phyloP scores from a whole-genome alignment of 139 green algal genomes.

The Chlorella sp. region DNA sequence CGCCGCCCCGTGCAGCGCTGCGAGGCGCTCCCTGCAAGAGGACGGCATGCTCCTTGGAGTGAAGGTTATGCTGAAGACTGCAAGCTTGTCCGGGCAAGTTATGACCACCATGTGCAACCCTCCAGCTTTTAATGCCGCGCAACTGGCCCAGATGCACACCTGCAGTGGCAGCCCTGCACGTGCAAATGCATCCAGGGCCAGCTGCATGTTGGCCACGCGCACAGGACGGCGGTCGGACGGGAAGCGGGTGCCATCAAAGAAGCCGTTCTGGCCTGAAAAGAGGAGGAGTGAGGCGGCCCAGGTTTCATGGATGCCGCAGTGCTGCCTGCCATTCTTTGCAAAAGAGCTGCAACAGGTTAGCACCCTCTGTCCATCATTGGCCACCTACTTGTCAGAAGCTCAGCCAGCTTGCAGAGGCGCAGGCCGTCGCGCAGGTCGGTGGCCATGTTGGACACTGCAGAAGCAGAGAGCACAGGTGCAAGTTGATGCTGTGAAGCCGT shows the following conservation, averaged over 20 bases:
- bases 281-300: too few species aligned
- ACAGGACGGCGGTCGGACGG: constrained; percentile 55
- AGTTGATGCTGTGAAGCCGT: too few species aligned
- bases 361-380: not conserved
- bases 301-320: too few species aligned
- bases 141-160: not conserved
- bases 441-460: constrained; percentile 55
- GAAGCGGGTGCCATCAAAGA: constrained; percentile 45
- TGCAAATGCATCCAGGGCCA: constrained; percentile 53
- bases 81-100: too few species aligned
- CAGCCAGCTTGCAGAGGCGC: constrained; percentile 72
- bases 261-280: constrained; percentile 13
- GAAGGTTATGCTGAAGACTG: too few species aligned
- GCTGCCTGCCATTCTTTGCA: too few species aligned
- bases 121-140: not conserved
- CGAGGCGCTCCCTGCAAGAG: too few species aligned
- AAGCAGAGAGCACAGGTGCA: not conserved
- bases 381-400: constrained; percentile 64
- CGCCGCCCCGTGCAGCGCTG: constrained; percentile 1
- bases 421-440: constrained; percentile 81
- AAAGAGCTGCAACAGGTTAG: too few species aligned
- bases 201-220: constrained; percentile 63
- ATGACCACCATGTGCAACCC: too few species aligned
- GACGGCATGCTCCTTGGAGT: not conserved
- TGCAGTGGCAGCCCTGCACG: constrained; percentile 26